Evolutionary conservation across 352 stramenopile genomes (phyloP), one percentile per base, ranked within the genome.

Genomic region (Globisporangium abappressorium): DNA sequence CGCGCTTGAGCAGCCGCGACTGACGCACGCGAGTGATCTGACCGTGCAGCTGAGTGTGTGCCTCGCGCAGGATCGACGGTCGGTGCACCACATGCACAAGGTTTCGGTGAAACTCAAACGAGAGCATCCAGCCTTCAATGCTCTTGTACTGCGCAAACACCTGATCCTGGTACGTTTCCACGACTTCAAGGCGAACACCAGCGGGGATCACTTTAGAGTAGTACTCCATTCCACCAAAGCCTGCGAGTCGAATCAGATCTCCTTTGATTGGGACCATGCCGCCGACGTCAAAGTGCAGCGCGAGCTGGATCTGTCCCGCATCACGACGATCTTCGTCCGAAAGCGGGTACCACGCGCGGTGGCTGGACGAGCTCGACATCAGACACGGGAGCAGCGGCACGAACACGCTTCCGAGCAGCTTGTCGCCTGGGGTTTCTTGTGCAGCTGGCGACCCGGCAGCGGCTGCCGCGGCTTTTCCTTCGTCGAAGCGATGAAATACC

Each of bases 91-190:
- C 76, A 60, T 85, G 79, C 55, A 91, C 70, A 46, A 91, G 65
- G 57, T 91, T 90, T 53, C 81, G 83, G 60, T 90, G 83, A 38
- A 90, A 67, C 70, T 91, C 83, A 46, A 90, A 90, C 30, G 71
- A 78, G 26, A 91, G 62, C 30, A 70, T 68, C 83, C 83, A 91
- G 58, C 79, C 81, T 70, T 91, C 83, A 34, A 76, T 74, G 20
- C 81, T 90, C 46, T 76, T 81, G 41, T 73, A 87, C 70, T 87
- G 75, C 4, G 62, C 81, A 33, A 91, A 65, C 26, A 90, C 77
- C 73, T 90, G 75, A 62, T 91, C 83, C 64, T 90, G 83, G 62
- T 87, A 91, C 30, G 76, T 75, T 20, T 87, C 79, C 8, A 88
- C 46, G 57, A 91, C 81, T 56, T 90, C 83, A 22, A 91, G 69